Conservation (phyloP, 768 basidiomycete species). For the Rubroboletus satanas region DNA sequence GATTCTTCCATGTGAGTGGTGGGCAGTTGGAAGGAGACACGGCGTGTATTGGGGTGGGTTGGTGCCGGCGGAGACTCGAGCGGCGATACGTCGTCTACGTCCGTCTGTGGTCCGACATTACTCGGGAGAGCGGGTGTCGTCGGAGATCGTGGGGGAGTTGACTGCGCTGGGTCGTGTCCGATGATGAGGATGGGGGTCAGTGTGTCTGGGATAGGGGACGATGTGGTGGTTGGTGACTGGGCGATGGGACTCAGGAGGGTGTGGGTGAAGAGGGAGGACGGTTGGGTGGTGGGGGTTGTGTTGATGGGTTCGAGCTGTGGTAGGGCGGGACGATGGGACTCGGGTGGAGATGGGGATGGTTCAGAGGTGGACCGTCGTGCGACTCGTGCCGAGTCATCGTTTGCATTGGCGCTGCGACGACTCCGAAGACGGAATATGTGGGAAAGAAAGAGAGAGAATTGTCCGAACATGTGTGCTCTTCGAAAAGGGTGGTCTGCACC, state of each 20-base stretch:
- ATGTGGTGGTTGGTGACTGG: neutral
- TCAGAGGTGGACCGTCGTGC: neutral
- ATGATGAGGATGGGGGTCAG: slow-evolving; percentile 14
- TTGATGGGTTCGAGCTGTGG: neutral
- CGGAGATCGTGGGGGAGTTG: neutral
- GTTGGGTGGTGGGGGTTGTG: neutral
- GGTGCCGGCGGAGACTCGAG: neutral
- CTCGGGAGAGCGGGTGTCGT: neutral
- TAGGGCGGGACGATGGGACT: neutral
- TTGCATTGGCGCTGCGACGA: slow-evolving; percentile 6
- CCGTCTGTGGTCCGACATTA: neutral
- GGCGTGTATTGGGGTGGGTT: neutral
- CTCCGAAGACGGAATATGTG: slow-evolving; percentile 18
- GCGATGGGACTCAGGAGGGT: neutral
- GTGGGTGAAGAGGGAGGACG: neutral
- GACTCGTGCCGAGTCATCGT: neutral
- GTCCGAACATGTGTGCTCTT: slow-evolving; percentile 12
- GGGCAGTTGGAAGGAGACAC: slow-evolving; percentile 9
- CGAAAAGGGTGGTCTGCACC: slow-evolving; percentile 15
- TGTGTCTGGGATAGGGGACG: neutral
- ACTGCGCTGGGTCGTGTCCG: neutral
- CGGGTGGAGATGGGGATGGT: neutral
- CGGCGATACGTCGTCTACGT: neutral
- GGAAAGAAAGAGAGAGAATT: slow-evolving; percentile 12
- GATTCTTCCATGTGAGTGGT: neutral